Evolutionary conservation across 768 basidiomycete species (phyloP).

Genomic region (Collybiopsis luxurians): DNA sequence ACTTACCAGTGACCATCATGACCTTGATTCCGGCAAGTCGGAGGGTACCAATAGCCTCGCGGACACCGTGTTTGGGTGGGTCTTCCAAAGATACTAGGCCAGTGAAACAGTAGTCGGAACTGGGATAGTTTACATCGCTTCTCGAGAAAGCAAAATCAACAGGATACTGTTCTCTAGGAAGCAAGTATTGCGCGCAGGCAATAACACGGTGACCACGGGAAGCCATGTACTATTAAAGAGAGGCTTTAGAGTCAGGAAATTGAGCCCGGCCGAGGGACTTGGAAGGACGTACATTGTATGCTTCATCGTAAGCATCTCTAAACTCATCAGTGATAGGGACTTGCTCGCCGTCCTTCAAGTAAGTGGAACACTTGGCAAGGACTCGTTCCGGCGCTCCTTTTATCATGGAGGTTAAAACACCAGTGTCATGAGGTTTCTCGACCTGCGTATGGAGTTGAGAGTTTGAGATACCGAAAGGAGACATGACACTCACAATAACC

Average conservation of each 20-base stretch:
- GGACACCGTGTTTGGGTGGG: slow-evolving; percentile 69
- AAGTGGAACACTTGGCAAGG: slow-evolving; percentile 59
- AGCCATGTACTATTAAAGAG: slow-evolving; percentile 58
- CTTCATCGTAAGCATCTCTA: slow-evolving; percentile 49
- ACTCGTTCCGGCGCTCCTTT: slow-evolving; percentile 74
- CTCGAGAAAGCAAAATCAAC: slow-evolving; percentile 49
- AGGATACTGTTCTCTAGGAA: slow-evolving; percentile 48
- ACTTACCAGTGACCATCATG: slow-evolving; percentile 70
- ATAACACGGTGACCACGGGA: slow-evolving; percentile 75
- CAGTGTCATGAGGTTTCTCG: slow-evolving; percentile 50
- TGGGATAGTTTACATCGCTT: slow-evolving; percentile 52
- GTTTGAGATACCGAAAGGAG: background rate
- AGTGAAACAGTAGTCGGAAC: slow-evolving; percentile 57
- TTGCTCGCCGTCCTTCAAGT: slow-evolving; percentile 48
- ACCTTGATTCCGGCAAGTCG: slow-evolving; percentile 72
- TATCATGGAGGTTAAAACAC: slow-evolving; percentile 52
- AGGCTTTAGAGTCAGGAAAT: slow-evolving; percentile 1
- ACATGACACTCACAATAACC: slow-evolving; percentile 47
- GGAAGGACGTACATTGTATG: slow-evolving; percentile 49
- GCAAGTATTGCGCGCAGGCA: slow-evolving; percentile 62
- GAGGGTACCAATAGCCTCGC: slow-evolving; percentile 69
- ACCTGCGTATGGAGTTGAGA: slow-evolving; percentile 35
- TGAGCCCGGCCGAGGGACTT: background rate
- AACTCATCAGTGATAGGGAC: slow-evolving; percentile 57
- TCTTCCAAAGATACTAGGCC: slow-evolving; percentile 68